These are phyloP conservation scores for Podaxis sp. DNA, from an alignment of 768 basidiomycete genomes.

Conservation along the genomic window DNA sequence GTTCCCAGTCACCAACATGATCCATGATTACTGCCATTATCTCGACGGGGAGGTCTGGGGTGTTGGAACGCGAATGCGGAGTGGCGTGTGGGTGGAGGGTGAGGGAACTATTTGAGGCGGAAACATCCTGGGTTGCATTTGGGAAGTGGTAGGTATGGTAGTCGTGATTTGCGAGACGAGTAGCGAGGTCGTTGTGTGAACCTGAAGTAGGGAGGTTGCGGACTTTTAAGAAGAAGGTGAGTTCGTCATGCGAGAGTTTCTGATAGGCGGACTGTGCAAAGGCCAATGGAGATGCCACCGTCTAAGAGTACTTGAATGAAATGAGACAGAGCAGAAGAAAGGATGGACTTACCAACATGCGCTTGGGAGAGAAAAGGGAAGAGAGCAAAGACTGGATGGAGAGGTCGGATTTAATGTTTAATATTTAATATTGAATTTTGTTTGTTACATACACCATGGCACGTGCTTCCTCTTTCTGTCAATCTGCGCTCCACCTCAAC, in stretches of 20 bases:
- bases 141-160: conserved; percentile 67
- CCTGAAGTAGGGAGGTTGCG: conserved; percentile 67
- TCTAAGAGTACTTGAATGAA: neutral
- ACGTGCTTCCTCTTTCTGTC: conserved; percentile 9
- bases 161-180: conserved; percentile 72
- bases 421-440: neutral
- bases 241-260: conserved; percentile 60
- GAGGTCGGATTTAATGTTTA: no score
- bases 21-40: conserved; percentile 75
- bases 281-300: conserved; percentile 24
- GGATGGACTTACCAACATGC: conserved; percentile 7
- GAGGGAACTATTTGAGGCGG: conserved; percentile 24
- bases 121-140: conserved; percentile 22
- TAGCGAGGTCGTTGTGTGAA: conserved; percentile 58
- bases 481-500: conserved; percentile 28
- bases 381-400: neutral
- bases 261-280: conserved; percentile 67
- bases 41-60: conserved; percentile 69
- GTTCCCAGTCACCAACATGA: conserved; percentile 80
- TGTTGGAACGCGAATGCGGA: conserved; percentile 24
- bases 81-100: conserved; percentile 19
- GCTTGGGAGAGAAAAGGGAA: neutral
- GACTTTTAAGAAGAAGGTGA: conserved; percentile 70
- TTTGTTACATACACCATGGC: neutral
- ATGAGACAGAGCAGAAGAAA: neutral